phyloP scores from a whole-genome alignment of 257 asterid species.

The Solanum bukasovii region DNA sequence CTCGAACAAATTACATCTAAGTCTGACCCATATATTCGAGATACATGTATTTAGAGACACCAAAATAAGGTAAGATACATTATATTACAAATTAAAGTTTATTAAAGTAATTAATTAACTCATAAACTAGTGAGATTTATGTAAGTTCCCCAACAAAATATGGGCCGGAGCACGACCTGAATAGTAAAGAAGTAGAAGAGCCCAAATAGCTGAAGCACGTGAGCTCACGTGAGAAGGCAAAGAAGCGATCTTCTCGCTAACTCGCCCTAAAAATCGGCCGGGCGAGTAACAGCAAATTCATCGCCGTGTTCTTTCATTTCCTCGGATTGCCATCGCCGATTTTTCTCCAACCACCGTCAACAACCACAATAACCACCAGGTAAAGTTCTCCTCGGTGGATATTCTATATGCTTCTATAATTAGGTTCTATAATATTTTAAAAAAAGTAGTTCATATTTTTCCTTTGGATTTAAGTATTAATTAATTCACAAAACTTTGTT shows the following conservation, averaged over 20 bases:
- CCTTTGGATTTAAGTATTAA: not conserved
- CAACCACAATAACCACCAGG: not conserved
- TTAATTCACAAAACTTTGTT: not conserved
- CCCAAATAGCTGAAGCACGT: not conserved
- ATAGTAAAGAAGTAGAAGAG: not conserved
- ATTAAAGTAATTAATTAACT: no score
- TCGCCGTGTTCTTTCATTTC: conserved; percentile 30
- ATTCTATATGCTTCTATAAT: not conserved
- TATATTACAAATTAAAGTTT: no score
- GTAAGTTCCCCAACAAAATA: not conserved
- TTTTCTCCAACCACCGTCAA: conserved; percentile 4
- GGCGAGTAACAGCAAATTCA: conserved; percentile 7
- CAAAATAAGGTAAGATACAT: fast-evolving
- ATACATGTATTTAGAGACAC: not conserved
- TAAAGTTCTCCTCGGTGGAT: not conserved
- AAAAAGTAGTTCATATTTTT: not conserved
- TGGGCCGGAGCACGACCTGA: not conserved
- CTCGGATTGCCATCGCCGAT: conserved; percentile 12
- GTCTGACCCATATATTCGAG: no score
- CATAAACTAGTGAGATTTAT: no score
- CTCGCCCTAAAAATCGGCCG: conserved; percentile 6
- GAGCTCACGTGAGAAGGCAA: not conserved
- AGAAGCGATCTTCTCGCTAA: not conserved
- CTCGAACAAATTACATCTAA: no score
- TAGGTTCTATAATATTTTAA: not conserved